Evolutionary conservation across 2,329 filamentous ascomycete genomes (phyloP).

Genomic region (Fusarium dimerum): DNA sequence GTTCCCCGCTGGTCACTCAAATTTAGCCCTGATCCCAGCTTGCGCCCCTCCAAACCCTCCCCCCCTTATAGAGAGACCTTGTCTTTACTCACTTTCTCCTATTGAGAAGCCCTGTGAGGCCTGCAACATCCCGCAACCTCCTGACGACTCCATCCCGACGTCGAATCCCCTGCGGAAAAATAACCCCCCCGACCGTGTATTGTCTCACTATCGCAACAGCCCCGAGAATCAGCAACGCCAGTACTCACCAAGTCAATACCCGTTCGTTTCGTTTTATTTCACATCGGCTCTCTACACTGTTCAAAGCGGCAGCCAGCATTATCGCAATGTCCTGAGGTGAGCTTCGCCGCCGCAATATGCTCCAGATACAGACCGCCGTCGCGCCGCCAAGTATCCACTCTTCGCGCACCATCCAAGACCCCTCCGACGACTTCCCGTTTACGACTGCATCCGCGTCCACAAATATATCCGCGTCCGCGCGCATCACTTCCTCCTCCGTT

Average conservation of each 20-base stretch:
- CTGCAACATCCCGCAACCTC: constrained; percentile 22
- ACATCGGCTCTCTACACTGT: neutral
- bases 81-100: constrained; percentile 17
- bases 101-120: constrained; percentile 13
- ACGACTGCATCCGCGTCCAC: neutral
- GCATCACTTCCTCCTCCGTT: constrained; percentile 28
- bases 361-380: constrained; percentile 34
- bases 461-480: constrained; percentile 23
- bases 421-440: constrained; percentile 30
- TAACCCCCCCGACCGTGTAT: constrained; percentile 17
- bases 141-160: constrained; percentile 1
- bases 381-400: constrained; percentile 35
- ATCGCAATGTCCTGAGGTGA: constrained; percentile 39
- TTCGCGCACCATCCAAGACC: constrained; percentile 32
- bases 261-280: constrained; percentile 3
- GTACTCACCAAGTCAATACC: constrained; percentile 14
- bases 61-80: constrained; percentile 5
- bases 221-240: constrained; percentile 9
- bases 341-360: constrained; percentile 33
- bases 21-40: constrained; percentile 21
- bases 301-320: constrained; percentile 25
- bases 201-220: constrained; percentile 14
- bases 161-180: constrained; percentile 8
- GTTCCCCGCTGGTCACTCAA: constrained; percentile 13
- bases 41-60: constrained; percentile 19